Conservation (phyloP, 208 protist genomes). For the Leishmania gerbilli region DNA sequence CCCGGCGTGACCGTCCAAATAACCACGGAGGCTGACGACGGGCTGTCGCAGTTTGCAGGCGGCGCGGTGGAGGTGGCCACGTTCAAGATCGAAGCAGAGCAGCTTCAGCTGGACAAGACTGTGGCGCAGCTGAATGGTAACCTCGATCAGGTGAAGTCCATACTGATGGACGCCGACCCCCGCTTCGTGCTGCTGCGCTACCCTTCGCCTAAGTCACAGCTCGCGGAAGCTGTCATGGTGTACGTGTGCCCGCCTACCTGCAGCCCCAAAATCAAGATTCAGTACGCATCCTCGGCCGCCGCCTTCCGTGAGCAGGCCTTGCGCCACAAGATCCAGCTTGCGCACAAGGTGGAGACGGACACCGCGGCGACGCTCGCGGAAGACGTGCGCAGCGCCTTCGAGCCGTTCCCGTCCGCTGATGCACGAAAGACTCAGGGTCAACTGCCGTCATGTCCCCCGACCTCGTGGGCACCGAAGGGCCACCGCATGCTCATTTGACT, state of each 20-base stretch:
- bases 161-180: slow-evolving; percentile 38
- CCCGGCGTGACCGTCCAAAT: slow-evolving; percentile 62
- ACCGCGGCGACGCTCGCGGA: slow-evolving; percentile 41
- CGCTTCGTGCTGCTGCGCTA: slow-evolving; percentile 45
- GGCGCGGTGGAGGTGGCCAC: slow-evolving; percentile 39
- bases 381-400: slow-evolving; percentile 51
- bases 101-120: slow-evolving; percentile 29
- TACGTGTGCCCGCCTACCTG: slow-evolving; percentile 73
- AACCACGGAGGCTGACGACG: slow-evolving; percentile 35
- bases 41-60: slow-evolving; percentile 37
- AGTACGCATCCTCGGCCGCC: slow-evolving; percentile 74
- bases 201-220: slow-evolving; percentile 24
- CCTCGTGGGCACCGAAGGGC: slow-evolving; percentile 33
- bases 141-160: slow-evolving; percentile 22
- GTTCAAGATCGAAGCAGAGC: slow-evolving; percentile 42
- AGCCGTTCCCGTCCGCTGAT: slow-evolving; percentile 15
- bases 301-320: slow-evolving; percentile 57
- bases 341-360: slow-evolving; percentile 53
- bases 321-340: slow-evolving; percentile 47
- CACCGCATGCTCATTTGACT: slow-evolving; percentile 65
- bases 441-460: slow-evolving; percentile 11
- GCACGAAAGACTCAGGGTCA: slow-evolving; percentile 6
- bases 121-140: slow-evolving; percentile 17
- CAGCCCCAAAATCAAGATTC: slow-evolving; percentile 68
- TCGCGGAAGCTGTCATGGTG: slow-evolving; percentile 48